These are phyloP conservation scores for Capsicum pubescens DNA, from an alignment of 257 asterid genomes.

Conservation along the genomic window DNA sequence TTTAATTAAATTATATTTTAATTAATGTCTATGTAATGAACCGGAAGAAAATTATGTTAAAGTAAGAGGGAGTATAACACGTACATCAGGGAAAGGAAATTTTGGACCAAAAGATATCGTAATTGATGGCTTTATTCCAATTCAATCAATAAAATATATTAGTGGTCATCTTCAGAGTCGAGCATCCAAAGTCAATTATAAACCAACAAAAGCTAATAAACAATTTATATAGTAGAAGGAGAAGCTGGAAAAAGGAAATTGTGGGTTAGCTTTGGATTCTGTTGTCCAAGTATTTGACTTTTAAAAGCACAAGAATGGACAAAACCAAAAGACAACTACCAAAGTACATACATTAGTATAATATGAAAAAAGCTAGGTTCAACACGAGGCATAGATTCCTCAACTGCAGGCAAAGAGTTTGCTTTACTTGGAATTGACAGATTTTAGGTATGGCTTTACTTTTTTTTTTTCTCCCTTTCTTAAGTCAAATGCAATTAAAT, in stretches of 20 bases:
- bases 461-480: background rate
- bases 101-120: too few species aligned
- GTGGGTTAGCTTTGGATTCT: slow-evolving; percentile 39
- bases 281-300: slow-evolving; percentile 30
- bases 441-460: slow-evolving; percentile 14
- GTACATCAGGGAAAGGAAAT: too few species aligned
- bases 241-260: background rate
- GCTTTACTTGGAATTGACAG: slow-evolving; percentile 27
- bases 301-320: background rate
- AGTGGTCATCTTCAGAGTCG: too few species aligned
- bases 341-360: slow-evolving; percentile 20
- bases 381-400: slow-evolving; percentile 41
- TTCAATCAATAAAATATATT: too few species aligned
- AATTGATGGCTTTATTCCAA: too few species aligned
- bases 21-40: too few species aligned
- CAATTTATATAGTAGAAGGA: background rate
- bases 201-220: background rate
- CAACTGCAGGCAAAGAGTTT: slow-evolving; percentile 29
- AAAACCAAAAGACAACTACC: slow-evolving; percentile 7
- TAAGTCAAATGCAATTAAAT: background rate
- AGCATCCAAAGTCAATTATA: background rate
- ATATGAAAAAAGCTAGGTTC: background rate
- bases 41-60: too few species aligned
- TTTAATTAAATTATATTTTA: too few species aligned
- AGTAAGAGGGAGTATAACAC: too few species aligned